Conservation (phyloP, 208 protist genomes). For the Leishmania arabica region DNA sequence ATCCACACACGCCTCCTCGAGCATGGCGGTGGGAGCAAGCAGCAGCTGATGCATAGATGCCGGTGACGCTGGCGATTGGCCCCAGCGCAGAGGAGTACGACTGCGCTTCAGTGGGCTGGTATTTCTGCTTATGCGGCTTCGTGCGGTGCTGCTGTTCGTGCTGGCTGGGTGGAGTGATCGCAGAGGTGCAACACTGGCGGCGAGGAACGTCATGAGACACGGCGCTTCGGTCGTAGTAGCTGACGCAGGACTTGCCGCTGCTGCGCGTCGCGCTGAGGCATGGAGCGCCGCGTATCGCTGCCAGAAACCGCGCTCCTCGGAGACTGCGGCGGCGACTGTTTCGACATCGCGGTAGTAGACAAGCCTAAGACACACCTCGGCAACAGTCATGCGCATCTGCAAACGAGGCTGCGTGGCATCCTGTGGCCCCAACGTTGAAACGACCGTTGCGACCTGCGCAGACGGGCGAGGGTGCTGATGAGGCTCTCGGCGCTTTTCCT, state of each 20-base stretch:
- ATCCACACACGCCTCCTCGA: slow-evolving; percentile 27
- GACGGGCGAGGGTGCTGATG: neutral
- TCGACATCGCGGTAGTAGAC: slow-evolving; percentile 15
- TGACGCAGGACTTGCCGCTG: neutral
- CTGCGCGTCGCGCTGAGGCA: slow-evolving; percentile 13
- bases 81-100: neutral
- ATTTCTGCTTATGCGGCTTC: neutral
- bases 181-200: slow-evolving; percentile 14
- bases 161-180: neutral
- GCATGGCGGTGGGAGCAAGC: slow-evolving; percentile 10
- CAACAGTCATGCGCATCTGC: slow-evolving; percentile 19
- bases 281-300: slow-evolving; percentile 27
- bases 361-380: slow-evolving; percentile 29
- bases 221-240: neutral
- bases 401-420: slow-evolving; percentile 9
- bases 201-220: slow-evolving; percentile 19
- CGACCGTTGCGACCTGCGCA: neutral
- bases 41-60: neutral
- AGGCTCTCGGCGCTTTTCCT: neutral
- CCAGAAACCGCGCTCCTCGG: slow-evolving; percentile 24
- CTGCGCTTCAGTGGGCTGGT: neutral
- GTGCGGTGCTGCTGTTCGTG: slow-evolving; percentile 2
- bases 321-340: neutral
- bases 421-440: neutral
- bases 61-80: neutral